Percentiles rank a stretch among this genome's conserved stretches.
These are phyloP conservation scores for Agaricales sp. DNA, from an alignment of 1,284 basidiomycete species.

Conservation along the genomic window DNA sequence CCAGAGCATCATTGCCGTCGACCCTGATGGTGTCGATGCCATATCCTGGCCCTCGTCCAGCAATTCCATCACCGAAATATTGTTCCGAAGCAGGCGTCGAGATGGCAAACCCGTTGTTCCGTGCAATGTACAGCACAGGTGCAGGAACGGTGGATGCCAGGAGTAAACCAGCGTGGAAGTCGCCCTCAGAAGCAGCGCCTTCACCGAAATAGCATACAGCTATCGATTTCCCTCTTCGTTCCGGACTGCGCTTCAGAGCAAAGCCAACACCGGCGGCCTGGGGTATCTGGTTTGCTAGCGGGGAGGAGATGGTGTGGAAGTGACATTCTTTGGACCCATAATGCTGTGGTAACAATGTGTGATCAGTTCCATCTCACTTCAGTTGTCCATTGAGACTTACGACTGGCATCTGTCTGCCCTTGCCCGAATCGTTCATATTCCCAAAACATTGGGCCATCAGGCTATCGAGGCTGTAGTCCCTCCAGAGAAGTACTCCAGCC, in stretches of 20 bases:
- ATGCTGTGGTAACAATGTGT: slow-evolving; percentile 41
- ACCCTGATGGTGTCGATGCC: slow-evolving; percentile 87
- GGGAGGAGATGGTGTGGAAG: slow-evolving; percentile 91
- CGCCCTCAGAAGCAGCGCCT: slow-evolving; percentile 70
- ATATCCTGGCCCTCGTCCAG: slow-evolving; percentile 87
- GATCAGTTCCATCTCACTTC: neutral
- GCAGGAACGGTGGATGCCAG: slow-evolving; percentile 68
- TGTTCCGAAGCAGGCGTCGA: slow-evolving; percentile 89
- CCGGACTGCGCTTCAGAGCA: slow-evolving; percentile 74
- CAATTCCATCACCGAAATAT: slow-evolving; percentile 90
- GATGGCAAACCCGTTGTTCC: slow-evolving; percentile 91
- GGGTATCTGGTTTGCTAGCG: slow-evolving; percentile 92
- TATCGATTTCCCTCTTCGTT: slow-evolving; percentile 62
- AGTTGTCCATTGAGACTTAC: slow-evolving; percentile 26
- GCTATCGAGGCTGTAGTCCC: slow-evolving; percentile 65
- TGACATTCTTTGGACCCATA: slow-evolving; percentile 79
- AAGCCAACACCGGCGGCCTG: slow-evolving; percentile 93
- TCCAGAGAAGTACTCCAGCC: slow-evolving; percentile 83
- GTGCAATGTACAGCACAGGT: slow-evolving; percentile 66
- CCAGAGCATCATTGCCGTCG: slow-evolving; percentile 90
- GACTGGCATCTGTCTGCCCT: slow-evolving; percentile 85
- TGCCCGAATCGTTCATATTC: slow-evolving; percentile 75
- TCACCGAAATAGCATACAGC: slow-evolving; percentile 90
- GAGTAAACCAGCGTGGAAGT: slow-evolving; percentile 72
- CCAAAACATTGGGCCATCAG: slow-evolving; percentile 88